Conservation (phyloP, 257 asterid genomes). For the Handroanthus guayacan region DNA sequence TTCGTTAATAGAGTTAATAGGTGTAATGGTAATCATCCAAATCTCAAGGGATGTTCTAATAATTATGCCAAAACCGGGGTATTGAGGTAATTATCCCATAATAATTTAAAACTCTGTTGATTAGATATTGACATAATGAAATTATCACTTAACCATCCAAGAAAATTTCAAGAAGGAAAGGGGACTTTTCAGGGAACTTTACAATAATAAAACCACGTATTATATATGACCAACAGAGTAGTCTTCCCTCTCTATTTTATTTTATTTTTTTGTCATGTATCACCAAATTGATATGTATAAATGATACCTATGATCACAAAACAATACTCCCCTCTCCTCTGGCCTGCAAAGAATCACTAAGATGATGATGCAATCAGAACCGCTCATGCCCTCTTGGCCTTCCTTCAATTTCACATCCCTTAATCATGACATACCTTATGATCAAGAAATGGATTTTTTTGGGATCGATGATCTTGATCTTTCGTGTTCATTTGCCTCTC, state of each 20-base stretch:
- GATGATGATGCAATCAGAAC: conserved; percentile 57
- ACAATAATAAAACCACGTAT: conserved; percentile 31
- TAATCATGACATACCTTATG: conserved; percentile 35
- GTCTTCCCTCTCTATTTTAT: conserved; percentile 40
- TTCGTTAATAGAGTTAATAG: no score
- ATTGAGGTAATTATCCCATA: no score
- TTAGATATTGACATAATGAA: conserved; percentile 25
- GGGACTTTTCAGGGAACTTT: conserved; percentile 47
- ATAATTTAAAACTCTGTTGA: conserved; percentile 17
- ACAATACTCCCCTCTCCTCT: conserved; percentile 32
- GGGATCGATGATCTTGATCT: conserved; percentile 33
- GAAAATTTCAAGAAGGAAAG: conserved; percentile 56
- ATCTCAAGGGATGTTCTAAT: no score
- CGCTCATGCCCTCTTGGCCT: conserved; percentile 53
- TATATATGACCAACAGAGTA: conserved; percentile 36
- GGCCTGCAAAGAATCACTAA: conserved; percentile 13
- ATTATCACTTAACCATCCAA: conserved; percentile 34
- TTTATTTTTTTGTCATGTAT: conserved; percentile 39
- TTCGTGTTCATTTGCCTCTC: conserved; percentile 49
- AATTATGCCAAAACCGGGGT: no score
- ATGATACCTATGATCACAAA: conserved; percentile 10
- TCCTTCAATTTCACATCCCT: conserved; percentile 35
- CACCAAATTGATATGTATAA: conserved; percentile 11
- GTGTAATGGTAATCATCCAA: no score
- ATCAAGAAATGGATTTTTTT: conserved; percentile 41